These are phyloP conservation scores for Phytophthora pistaciae DNA, from an alignment of 352 stramenopile species.

Conservation along the genomic window DNA sequence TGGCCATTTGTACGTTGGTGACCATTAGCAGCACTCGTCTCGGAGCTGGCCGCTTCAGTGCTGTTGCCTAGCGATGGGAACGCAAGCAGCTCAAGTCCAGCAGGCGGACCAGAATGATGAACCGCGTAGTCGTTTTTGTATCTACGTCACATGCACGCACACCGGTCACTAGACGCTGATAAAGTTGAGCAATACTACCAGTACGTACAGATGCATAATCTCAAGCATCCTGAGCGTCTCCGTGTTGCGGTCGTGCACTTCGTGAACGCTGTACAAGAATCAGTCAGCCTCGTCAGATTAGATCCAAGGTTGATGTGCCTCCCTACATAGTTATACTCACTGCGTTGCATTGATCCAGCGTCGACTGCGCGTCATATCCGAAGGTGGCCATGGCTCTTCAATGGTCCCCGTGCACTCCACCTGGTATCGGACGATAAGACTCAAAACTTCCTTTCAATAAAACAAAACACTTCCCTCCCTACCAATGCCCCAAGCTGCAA, in stretches of 20 bases:
- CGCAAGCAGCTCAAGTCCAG: conserved; percentile 31
- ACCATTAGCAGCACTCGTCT: conserved; percentile 1
- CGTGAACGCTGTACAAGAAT: conserved; percentile 34
- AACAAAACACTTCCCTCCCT: neutral
- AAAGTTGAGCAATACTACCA: neutral
- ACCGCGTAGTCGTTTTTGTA: conserved; percentile 29
- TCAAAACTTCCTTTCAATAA: neutral
- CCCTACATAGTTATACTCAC: conserved; percentile 21
- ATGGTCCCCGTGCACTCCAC: conserved; percentile 52
- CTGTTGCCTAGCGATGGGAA: conserved; percentile 19
- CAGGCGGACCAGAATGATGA: conserved; percentile 5
- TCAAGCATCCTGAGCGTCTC: conserved; percentile 75
- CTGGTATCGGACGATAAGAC: conserved; percentile 14
- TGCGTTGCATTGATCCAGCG: conserved; percentile 50
- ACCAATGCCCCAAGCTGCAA: conserved; percentile 46
- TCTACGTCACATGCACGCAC: conserved; percentile 9
- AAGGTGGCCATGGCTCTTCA: conserved; percentile 30
- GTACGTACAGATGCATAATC: conserved; percentile 60
- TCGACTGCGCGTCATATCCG: conserved; percentile 14
- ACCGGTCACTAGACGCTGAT: neutral
- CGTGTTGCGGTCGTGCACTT: conserved; percentile 62
- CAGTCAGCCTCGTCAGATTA: conserved; percentile 6
- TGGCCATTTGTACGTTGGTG: conserved; percentile 10
- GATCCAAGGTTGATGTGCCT: neutral
- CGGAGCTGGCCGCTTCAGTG: neutral